A percentile compares a stretch with the other conserved stretches of the same genome.
These are phyloP conservation scores for Triticum aestivum DNA, from an alignment of 176 grass and related monocot species.

Conservation along the genomic window DNA sequence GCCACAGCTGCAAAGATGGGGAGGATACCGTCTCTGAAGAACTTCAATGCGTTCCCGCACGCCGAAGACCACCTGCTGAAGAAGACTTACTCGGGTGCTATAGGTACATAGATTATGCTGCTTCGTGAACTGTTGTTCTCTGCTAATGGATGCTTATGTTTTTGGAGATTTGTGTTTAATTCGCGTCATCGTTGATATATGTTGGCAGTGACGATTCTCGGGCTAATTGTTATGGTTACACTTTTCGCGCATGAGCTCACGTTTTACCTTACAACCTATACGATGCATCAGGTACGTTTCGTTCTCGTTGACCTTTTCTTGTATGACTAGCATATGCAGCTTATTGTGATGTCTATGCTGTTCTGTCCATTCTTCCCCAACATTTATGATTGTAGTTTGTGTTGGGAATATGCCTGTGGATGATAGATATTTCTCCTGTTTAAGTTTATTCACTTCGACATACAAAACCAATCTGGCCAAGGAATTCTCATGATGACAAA, in stretches of 20 bases:
- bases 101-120: conserved; percentile 44
- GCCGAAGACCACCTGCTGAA: conserved; percentile 87
- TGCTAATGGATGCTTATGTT: neutral
- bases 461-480: neutral
- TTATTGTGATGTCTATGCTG: neutral
- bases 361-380: neutral
- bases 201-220: conserved; percentile 75
- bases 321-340: neutral
- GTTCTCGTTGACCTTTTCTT: neutral
- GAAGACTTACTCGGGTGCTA: conserved; percentile 90
- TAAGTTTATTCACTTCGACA: neutral
- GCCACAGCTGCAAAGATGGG: conserved; percentile 57
- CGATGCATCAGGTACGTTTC: conserved; percentile 70
- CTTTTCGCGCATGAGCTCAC: conserved; percentile 79
- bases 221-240: conserved; percentile 82
- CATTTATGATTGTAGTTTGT: neutral
- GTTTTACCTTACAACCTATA: conserved; percentile 92
- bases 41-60: conserved; percentile 91
- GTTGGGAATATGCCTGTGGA: neutral
- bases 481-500: neutral
- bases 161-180: conserved; percentile 14
- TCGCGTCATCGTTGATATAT: neutral
- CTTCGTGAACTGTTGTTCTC: neutral
- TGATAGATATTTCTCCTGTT: neutral
- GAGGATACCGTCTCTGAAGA: conserved; percentile 76